A percentile compares a stretch with the other conserved stretches of the same genome.
Evolutionary conservation across 495 filamentous ascomycete species (phyloP).

Genomic region (Aspergillus bridgeri): DNA sequence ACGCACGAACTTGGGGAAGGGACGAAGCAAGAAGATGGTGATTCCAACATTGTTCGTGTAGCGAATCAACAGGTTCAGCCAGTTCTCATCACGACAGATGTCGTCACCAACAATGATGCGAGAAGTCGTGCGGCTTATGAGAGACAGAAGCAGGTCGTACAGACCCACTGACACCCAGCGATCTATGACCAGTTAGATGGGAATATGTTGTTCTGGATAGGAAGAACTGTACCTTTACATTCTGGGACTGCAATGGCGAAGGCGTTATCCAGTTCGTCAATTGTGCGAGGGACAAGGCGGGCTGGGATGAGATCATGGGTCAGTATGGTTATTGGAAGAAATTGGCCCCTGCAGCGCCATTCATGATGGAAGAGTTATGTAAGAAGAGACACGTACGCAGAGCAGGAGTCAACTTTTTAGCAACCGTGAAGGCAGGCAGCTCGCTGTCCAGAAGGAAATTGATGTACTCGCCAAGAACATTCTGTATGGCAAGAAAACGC

Average conservation of each 20-base stretch:
- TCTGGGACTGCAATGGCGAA: conserved; percentile 24
- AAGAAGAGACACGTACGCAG: conserved; percentile 15
- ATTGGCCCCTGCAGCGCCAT: too few relatives aligned
- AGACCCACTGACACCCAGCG: conserved; percentile 23
- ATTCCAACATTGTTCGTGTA: conserved; percentile 52
- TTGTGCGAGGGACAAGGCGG: conserved; percentile 25
- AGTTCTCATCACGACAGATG: conserved; percentile 52
- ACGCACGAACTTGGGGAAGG: conserved; percentile 35
- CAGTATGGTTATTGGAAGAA: too few relatives aligned
- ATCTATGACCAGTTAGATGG: not conserved
- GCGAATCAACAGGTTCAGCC: conserved; percentile 48
- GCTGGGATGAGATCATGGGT: conserved; percentile 9
- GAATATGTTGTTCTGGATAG: not conserved
- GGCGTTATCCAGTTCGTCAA: conserved; percentile 28
- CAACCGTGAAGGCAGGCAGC: conserved; percentile 23
- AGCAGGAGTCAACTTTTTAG: conserved; percentile 25
- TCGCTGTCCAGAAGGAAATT: conserved; percentile 26
- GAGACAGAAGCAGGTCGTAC: conserved; percentile 28
- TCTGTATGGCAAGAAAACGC: conserved; percentile 9
- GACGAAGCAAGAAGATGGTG: conserved; percentile 27
- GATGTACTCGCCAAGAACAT: conserved; percentile 31
- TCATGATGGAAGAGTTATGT: too few relatives aligned
- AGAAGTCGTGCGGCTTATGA: conserved; percentile 54
- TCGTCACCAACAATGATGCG: conserved; percentile 54
- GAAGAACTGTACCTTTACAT: conserved; percentile 18